phyloP scores from a whole-genome alignment of 2,329 filamentous ascomycete genomes.

The Hypoxylon sp. region DNA sequence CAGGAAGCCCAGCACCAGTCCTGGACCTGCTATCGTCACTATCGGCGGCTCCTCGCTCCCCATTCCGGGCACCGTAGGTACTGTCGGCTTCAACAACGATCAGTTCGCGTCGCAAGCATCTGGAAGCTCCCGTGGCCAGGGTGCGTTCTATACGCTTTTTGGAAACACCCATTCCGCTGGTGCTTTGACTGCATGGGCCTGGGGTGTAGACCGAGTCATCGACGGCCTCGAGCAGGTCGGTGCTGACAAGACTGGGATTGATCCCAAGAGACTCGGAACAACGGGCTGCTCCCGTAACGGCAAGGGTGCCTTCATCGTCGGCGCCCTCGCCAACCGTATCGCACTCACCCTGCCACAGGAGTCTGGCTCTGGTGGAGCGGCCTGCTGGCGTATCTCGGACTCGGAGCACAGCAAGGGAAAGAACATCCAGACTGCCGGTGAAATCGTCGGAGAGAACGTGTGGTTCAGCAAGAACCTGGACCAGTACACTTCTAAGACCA shows the following conservation, averaged over 20 bases:
- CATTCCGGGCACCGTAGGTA: slow-evolving; percentile 68
- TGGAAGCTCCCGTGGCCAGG: slow-evolving; percentile 66
- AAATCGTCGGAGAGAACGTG: slow-evolving; percentile 74
- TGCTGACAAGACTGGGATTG: slow-evolving; percentile 63
- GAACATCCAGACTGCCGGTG: slow-evolving; percentile 72
- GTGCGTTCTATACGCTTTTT: slow-evolving; percentile 73
- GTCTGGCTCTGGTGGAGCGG: slow-evolving; percentile 72
- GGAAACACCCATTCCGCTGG: slow-evolving; percentile 69
- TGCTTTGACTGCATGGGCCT: slow-evolving; percentile 74
- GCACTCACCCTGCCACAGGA: slow-evolving; percentile 74
- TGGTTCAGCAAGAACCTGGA: slow-evolving; percentile 74
- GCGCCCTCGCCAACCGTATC: slow-evolving; percentile 71
- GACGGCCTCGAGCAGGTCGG: slow-evolving; percentile 70
- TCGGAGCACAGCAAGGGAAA: slow-evolving; percentile 65
- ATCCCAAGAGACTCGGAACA: slow-evolving; percentile 66
- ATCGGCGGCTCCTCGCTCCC: slow-evolving; percentile 70
- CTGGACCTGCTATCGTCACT: slow-evolving; percentile 71
- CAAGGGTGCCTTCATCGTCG: slow-evolving; percentile 74
- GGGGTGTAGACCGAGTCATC: slow-evolving; percentile 73
- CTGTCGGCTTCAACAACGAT: slow-evolving; percentile 72
- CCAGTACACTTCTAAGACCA: slow-evolving; percentile 63
- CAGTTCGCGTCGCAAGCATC: slow-evolving; percentile 67
- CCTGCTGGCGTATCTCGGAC: slow-evolving; percentile 72
- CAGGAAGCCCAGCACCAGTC: slow-evolving; percentile 61
- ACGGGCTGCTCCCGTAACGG: slow-evolving; percentile 76